Percentiles rank a stretch among this genome's conserved stretches.
These are phyloP conservation scores for Aspergillus sp. DNA, from an alignment of 2,329 filamentous ascomycete genomes.

Conservation along the genomic window DNA sequence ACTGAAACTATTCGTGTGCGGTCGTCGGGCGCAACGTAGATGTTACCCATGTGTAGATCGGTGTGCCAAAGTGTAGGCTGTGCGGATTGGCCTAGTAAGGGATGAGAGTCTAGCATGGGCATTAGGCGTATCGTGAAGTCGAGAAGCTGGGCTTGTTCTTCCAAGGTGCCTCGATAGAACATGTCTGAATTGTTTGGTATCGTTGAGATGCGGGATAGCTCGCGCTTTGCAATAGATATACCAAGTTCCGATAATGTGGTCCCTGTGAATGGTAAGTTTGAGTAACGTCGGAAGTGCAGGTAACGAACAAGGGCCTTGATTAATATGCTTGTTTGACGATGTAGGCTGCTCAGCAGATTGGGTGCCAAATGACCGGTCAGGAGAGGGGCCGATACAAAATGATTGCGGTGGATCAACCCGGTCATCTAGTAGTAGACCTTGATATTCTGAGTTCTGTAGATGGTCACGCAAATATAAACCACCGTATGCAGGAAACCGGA, in stretches of 20 bases:
- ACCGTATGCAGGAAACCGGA: slow-evolving; percentile 27
- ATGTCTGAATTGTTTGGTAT: background rate
- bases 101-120: slow-evolving; percentile 18
- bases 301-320: slow-evolving; percentile 19
- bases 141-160: slow-evolving; percentile 18
- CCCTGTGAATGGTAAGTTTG: slow-evolving; percentile 18
- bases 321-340: too few relatives aligned
- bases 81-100: slow-evolving; percentile 8
- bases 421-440: background rate
- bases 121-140: slow-evolving; percentile 16
- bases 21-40: slow-evolving; percentile 29
- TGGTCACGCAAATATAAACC: slow-evolving; percentile 25
- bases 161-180: slow-evolving; percentile 14
- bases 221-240: slow-evolving; percentile 20
- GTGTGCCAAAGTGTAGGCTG: slow-evolving; percentile 27
- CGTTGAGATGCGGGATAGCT: slow-evolving; percentile 18
- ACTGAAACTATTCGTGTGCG: slow-evolving; percentile 22
- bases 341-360: too few relatives aligned
- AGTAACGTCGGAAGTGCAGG: too few relatives aligned
- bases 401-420: slow-evolving; percentile 16
- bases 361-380: too few relatives aligned
- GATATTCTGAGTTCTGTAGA: background rate
- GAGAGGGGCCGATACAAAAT: slow-evolving; percentile 25
- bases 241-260: slow-evolving; percentile 17
- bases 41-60: slow-evolving; percentile 32